Evolutionary conservation across 2,329 filamentous ascomycete species (phyloP).

Genomic region (Pestalotiopsis sp.): DNA sequence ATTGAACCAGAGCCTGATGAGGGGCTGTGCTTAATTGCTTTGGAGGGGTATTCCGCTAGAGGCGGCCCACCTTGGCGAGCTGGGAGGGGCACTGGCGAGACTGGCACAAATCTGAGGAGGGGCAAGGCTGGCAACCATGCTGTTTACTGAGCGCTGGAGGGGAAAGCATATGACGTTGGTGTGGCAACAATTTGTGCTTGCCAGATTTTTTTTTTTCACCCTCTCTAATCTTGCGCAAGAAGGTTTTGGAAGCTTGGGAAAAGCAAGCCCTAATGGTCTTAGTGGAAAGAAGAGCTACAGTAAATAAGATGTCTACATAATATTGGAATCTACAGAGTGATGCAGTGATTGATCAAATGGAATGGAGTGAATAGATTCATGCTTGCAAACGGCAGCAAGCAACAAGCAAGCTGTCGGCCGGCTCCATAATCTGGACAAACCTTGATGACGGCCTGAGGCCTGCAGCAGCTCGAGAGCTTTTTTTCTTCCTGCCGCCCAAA

Average conservation of each 20-base stretch:
- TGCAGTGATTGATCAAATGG: neutral
- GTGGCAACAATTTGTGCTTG: neutral
- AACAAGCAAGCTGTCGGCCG: neutral
- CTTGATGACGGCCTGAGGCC: constrained; percentile 2
- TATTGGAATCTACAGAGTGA: neutral
- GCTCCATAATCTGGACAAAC: neutral
- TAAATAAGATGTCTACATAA: neutral
- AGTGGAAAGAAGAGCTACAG: neutral
- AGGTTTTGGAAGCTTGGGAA: neutral
- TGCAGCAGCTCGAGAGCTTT: neutral
- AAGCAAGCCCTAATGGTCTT: neutral
- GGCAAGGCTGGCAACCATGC: constrained; percentile 3
- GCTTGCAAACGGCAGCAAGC: neutral
- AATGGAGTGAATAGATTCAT: neutral
- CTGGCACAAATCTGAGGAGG: neutral
- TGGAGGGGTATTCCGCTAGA: neutral
- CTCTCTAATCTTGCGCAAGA: neutral
- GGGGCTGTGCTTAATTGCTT: neutral
- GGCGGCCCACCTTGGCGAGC: neutral
- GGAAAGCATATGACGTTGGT: constrained; percentile 5
- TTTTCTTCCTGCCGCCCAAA: neutral
- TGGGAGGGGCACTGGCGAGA: neutral
- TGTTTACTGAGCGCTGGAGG: neutral
- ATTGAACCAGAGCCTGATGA: constrained; percentile 1
- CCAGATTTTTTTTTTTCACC: too few relatives aligned